Percentiles rank a stretch among this genome's conserved stretches.
These are phyloP conservation scores for Pisolithus albus DNA, from an alignment of 768 basidiomycete species.

Conservation along the genomic window DNA sequence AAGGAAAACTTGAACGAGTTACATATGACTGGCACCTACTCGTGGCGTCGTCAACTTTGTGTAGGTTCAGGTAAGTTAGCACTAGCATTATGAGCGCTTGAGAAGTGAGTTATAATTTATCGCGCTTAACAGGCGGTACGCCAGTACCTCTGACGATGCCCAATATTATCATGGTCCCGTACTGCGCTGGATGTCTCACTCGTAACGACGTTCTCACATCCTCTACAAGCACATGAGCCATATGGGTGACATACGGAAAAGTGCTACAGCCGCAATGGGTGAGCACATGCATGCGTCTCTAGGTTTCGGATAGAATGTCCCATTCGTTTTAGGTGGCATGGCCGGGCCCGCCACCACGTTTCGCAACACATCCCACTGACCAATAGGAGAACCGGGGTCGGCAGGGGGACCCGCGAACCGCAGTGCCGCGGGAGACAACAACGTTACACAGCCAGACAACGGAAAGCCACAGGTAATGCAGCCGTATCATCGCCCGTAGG, in stretches of 20 bases:
- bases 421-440: constrained; percentile 30
- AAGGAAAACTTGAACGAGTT: constrained; percentile 68
- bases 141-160: constrained; percentile 32
- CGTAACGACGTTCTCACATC: constrained; percentile 47
- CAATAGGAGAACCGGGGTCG: constrained; percentile 48
- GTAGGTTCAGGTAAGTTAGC: constrained; percentile 1
- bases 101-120: neutral
- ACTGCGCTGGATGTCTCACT: constrained; percentile 36
- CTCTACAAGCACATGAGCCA: constrained; percentile 27
- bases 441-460: neutral
- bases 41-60: constrained; percentile 82
- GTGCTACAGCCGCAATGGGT: neutral
- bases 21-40: constrained; percentile 74
- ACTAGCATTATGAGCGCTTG: constrained; percentile 3
- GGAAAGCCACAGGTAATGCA: no score
- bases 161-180: constrained; percentile 86
- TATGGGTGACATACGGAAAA: neutral
- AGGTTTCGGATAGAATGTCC: constrained; percentile 8
- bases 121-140: no score
- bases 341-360: constrained; percentile 40
- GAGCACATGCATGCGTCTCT: neutral
- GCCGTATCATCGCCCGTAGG: no score
- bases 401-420: constrained; percentile 58
- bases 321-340: constrained; percentile 47
- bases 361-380: constrained; percentile 69